Evolutionary conservation across 2,329 filamentous ascomycete species (phyloP).

Genomic region (Ophiostoma quercus): DNA sequence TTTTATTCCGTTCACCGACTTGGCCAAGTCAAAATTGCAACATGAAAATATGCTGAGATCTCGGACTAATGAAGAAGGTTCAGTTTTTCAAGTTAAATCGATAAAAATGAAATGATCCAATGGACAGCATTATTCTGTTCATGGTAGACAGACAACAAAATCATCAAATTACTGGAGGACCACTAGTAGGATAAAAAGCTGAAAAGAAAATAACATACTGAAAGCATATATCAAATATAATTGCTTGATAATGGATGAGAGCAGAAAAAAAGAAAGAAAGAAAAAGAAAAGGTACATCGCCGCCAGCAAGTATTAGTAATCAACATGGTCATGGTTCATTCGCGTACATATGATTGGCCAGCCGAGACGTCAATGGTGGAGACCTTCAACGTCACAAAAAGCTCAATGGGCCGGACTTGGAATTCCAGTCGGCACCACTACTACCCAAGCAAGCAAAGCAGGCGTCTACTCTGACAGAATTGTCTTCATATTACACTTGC

Average conservation of each 20-base stretch:
- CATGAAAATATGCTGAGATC: too few species aligned
- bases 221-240: neutral
- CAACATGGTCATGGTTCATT: neutral
- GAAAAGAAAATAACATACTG: too few species aligned
- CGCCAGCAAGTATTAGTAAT: neutral
- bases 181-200: too few species aligned
- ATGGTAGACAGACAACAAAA: too few species aligned
- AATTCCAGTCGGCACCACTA: neutral
- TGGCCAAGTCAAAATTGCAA: too few species aligned
- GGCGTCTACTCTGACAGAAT: neutral
- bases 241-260: neutral
- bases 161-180: too few species aligned
- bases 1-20: too few species aligned
- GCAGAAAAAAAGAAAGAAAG: neutral
- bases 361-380: neutral
- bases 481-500: neutral
- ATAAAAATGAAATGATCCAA: too few species aligned
- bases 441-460: neutral
- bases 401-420: neutral
- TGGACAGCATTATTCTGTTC: too few species aligned
- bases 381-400: constrained; percentile 12
- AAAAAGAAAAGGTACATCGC: neutral
- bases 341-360: neutral
- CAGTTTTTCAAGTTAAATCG: too few species aligned
- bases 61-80: too few species aligned